These are phyloP conservation scores for Phytophthora sojae DNA, from an alignment of 352 stramenopile species.

Conservation along the genomic window DNA sequence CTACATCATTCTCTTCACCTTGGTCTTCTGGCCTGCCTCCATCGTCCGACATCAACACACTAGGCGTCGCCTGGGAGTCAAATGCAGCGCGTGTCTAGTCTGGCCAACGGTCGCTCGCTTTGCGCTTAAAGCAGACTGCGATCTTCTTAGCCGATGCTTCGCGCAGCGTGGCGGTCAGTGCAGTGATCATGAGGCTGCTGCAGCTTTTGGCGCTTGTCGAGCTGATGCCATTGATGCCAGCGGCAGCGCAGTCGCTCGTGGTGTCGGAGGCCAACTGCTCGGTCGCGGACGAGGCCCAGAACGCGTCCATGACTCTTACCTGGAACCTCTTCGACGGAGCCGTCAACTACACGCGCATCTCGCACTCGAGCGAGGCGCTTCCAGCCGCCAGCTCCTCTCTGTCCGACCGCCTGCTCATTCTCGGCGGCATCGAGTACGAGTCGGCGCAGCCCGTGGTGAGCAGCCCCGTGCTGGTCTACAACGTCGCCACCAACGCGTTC, in stretches of 20 bases:
- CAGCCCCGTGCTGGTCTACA: conserved; percentile 65
- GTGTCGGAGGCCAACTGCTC: conserved; percentile 43
- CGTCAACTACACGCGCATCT: conserved; percentile 60
- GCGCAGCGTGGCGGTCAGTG: neutral
- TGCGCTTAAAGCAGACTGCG: neutral
- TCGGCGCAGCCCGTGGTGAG: conserved; percentile 68
- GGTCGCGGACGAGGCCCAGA: conserved; percentile 41
- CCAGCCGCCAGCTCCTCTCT: conserved; percentile 3
- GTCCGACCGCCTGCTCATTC: conserved; percentile 49
- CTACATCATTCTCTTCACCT: conserved; percentile 4
- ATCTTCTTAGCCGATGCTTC: conserved; percentile 22
- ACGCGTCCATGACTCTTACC: conserved; percentile 44
- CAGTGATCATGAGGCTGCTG: neutral
- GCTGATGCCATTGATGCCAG: neutral
- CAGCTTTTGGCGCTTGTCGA: conserved; percentile 8
- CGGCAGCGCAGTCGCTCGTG: conserved; percentile 20
- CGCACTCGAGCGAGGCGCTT: conserved; percentile 51
- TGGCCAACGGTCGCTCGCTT: conserved; percentile 28
- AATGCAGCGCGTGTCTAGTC: conserved; percentile 2
- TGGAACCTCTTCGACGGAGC: conserved; percentile 44
- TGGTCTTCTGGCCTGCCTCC: neutral
- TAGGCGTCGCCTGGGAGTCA: neutral
- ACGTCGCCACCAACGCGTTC: conserved; percentile 51
- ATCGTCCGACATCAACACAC: conserved; percentile 19
- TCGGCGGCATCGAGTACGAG: conserved; percentile 77